Conservation (phyloP, 257 asterid species). For the Jaltomata sinuosa region DNA sequence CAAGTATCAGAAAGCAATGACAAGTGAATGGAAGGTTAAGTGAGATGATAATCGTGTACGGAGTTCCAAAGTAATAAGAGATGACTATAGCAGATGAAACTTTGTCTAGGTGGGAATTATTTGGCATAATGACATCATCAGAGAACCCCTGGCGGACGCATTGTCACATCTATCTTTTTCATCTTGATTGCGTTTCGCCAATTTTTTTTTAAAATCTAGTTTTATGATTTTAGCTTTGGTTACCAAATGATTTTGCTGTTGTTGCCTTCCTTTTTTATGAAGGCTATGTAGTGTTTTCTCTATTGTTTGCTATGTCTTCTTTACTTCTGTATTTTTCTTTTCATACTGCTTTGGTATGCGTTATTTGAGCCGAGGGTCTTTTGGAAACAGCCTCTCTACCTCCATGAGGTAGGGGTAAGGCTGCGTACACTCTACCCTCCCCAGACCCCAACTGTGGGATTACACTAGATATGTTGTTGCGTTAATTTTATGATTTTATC, state of each 20-base stretch:
- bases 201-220: background rate
- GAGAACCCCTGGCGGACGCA: background rate
- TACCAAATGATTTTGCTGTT: background rate
- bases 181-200: background rate
- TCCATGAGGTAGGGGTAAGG: background rate
- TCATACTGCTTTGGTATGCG: background rate
- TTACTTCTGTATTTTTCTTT: background rate
- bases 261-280: background rate
- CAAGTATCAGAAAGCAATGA: background rate
- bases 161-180: background rate
- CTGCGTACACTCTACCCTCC: background rate
- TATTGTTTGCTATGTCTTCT: background rate
- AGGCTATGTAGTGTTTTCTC: background rate
- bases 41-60: background rate
- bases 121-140: background rate
- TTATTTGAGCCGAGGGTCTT: background rate
- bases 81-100: background rate
- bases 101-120: background rate
- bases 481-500: background rate
- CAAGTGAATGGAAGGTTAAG: background rate
- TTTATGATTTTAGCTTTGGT: background rate
- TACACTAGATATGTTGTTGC: background rate
- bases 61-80: background rate
- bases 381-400: background rate
- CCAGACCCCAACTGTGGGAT: background rate